Evolutionary conservation across 345 rosid genomes (phyloP).

Genomic region (Kernera saxatilis): DNA sequence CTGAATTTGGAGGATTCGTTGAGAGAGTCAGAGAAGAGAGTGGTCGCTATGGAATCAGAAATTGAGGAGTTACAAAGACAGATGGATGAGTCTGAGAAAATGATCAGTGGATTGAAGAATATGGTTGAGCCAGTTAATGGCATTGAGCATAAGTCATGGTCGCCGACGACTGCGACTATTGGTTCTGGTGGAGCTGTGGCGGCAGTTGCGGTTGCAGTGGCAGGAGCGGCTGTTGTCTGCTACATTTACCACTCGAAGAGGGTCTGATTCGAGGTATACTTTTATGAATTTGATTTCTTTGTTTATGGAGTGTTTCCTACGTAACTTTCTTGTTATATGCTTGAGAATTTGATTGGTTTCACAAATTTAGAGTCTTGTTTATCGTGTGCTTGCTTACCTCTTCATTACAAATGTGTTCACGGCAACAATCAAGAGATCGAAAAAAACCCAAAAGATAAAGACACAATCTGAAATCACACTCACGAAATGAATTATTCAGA

Average conservation of each 20-base stretch:
- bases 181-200: conserved; percentile 49
- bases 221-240: conserved; percentile 41
- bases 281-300: neutral
- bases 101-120: conserved; percentile 43
- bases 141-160: conserved; percentile 25
- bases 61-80: conserved; percentile 39
- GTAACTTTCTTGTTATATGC: conserved; percentile 6
- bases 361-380: conserved; percentile 1
- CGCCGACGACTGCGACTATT: conserved; percentile 7
- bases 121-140: conserved; percentile 39
- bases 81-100: conserved; percentile 40
- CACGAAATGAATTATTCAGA: neutral
- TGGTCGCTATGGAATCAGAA: conserved; percentile 32
- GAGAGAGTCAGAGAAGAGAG: conserved; percentile 39
- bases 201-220: conserved; percentile 41
- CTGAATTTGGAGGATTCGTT: conserved; percentile 29
- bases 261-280: conserved; percentile 26
- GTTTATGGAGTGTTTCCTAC: neutral
- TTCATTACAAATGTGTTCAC: conserved; percentile 4
- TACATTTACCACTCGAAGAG: conserved; percentile 43
- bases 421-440: conserved; percentile 19
- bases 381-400: conserved; percentile 8
- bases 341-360: conserved; percentile 10
- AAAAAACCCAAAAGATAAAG: neutral
- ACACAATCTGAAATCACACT: conserved; percentile 1